Evolutionary conservation across 352 stramenopile species (phyloP).

Genomic region (Phytophthora brassicae): DNA sequence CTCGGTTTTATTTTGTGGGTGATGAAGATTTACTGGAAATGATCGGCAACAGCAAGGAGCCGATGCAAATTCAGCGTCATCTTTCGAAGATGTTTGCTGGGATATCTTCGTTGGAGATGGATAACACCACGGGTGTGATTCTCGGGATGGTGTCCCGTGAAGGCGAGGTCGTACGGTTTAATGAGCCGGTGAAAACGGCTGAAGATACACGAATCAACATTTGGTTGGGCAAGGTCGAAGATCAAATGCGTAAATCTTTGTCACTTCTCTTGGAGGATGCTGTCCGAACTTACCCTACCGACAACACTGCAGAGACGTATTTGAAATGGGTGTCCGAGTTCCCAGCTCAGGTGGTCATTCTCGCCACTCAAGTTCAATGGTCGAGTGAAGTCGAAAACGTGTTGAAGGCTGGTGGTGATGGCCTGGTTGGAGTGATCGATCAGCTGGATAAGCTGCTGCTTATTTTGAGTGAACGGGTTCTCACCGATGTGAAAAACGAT

Average conservation of each 20-base stretch:
- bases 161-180: constrained; percentile 96
- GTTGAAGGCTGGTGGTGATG: constrained; percentile 67
- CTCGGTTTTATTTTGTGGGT: constrained; percentile 99
- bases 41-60: constrained; percentile 99
- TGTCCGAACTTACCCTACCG: constrained; percentile 76
- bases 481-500: constrained; percentile 93
- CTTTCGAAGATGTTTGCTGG: constrained; percentile 99
- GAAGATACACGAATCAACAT: constrained; percentile 92
- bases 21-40: constrained; percentile 99
- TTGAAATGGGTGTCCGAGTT: constrained; percentile 97
- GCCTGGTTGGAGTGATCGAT: constrained; percentile 51
- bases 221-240: constrained; percentile 97
- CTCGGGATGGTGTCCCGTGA: constrained; percentile 98
- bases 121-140: constrained; percentile 71
- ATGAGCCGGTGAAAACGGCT: constrained; percentile 90
- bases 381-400: constrained; percentile 93
- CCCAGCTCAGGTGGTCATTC: constrained; percentile 98
- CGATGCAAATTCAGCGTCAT: constrained; percentile 96
- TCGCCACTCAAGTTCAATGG: constrained; percentile 98
- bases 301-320: constrained; percentile 87
- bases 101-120: constrained; percentile 92
- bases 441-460: constrained; percentile 88
- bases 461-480: constrained; percentile 96
- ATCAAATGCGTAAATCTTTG: constrained; percentile 96
- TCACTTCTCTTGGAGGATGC: constrained; percentile 94